Conservation (phyloP, 345 rosid species). For the Murraya paniculata region DNA sequence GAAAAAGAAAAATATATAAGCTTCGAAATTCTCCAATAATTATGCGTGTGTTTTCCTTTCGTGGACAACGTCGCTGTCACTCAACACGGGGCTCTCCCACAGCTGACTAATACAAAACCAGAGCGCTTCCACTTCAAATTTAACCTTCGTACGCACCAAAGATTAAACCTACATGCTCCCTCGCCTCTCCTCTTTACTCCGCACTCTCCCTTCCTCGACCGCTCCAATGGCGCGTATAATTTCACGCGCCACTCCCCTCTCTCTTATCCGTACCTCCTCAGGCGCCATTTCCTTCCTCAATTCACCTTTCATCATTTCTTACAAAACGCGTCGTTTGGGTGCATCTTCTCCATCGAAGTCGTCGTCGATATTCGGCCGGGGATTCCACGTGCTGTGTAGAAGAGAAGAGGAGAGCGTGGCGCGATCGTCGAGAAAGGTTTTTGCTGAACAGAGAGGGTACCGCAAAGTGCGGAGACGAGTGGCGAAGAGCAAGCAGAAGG, state of each 20-base stretch:
- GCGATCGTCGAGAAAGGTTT: constrained; percentile 25
- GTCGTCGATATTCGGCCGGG: constrained; percentile 27
- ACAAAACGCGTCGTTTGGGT: constrained; percentile 14
- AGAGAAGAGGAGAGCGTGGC: constrained; percentile 25
- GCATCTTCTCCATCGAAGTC: constrained; percentile 10
- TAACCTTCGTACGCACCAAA: too few relatives aligned
- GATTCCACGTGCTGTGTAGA: constrained; percentile 35
- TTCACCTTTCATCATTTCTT: constrained; percentile 14
- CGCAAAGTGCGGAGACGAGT: constrained; percentile 54
- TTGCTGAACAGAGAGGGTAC: constrained; percentile 58
- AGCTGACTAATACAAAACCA: not conserved
- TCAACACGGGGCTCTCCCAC: not conserved
- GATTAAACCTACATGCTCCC: constrained; percentile 31
- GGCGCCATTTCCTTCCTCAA: constrained; percentile 3
- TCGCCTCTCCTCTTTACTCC: constrained; percentile 46
- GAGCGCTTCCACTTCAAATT: not conserved
- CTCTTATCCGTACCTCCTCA: constrained; percentile 15
- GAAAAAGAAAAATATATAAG: too few relatives aligned
- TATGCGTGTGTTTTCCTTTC: too few relatives aligned
- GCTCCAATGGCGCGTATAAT: constrained; percentile 48
- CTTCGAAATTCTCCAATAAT: too few relatives aligned
- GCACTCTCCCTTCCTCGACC: constrained; percentile 24
- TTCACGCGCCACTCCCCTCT: constrained; percentile 40
- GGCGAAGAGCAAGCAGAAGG: constrained; percentile 49
- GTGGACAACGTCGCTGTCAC: not conserved